Conservation (phyloP, 2,329 filamentous ascomycete species). For the Exophiala oligosperma region DNA sequence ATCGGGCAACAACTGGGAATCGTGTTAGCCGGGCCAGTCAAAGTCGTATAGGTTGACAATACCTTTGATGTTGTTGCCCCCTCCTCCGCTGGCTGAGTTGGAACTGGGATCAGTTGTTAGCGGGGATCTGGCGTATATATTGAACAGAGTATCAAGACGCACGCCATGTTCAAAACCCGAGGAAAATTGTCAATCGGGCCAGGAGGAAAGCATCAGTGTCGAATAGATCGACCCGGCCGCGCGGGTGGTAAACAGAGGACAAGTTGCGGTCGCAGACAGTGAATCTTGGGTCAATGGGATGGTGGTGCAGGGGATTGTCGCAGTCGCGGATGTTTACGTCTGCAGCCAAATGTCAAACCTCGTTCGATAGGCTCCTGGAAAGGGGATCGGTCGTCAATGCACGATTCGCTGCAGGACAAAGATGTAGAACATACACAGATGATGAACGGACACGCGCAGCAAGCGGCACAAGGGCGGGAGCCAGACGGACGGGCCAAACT, state of each 20-base stretch:
- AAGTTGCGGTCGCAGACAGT: slow-evolving; percentile 2
- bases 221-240: slow-evolving; percentile 6
- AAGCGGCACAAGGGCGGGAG: neutral
- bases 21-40: slow-evolving; percentile 28
- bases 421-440: neutral
- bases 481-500: neutral
- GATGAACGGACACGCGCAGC: slow-evolving; percentile 8
- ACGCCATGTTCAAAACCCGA: slow-evolving; percentile 20
- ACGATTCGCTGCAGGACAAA: neutral
- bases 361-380: neutral
- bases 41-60: slow-evolving; percentile 26
- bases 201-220: slow-evolving; percentile 23
- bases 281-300: neutral
- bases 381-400: neutral
- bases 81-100: slow-evolving; percentile 33
- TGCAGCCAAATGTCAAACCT: too few relatives aligned
- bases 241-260: slow-evolving; percentile 16
- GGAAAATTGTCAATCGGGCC: slow-evolving; percentile 21
- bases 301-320: neutral
- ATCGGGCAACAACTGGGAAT: slow-evolving; percentile 82
- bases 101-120: slow-evolving; percentile 27
- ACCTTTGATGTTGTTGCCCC: slow-evolving; percentile 56
- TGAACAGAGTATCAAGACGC: slow-evolving; percentile 1
- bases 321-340: too few relatives aligned
- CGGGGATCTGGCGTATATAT: neutral